These are phyloP conservation scores for Gynandropsis gynandra DNA, from an alignment of 345 rosid species.

Conservation along the genomic window DNA sequence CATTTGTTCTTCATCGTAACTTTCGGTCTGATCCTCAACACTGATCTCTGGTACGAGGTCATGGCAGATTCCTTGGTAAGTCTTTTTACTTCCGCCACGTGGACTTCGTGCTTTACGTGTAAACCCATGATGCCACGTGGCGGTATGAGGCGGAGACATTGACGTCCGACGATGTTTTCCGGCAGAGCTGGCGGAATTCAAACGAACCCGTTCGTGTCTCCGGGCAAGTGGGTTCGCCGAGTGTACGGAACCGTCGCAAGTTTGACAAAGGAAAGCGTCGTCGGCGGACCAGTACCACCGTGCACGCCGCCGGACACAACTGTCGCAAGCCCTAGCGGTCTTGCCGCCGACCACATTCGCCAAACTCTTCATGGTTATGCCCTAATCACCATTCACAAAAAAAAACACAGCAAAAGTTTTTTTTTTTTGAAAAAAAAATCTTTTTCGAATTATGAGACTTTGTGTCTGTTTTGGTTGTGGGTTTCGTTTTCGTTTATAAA, in stretches of 20 bases:
- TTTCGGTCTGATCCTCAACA: constrained; percentile 51
- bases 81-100: constrained; percentile 37
- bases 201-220: constrained; percentile 70
- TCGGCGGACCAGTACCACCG: constrained; percentile 95
- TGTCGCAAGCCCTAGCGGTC: constrained; percentile 85
- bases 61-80: constrained; percentile 20
- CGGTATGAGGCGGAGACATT: constrained; percentile 23
- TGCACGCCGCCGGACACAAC: constrained; percentile 65
- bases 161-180: background rate
- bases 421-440: no score
- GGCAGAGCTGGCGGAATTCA: constrained; percentile 36
- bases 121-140: constrained; percentile 73
- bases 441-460: no score
- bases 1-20: constrained; percentile 61
- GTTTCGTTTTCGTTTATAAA: no score
- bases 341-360: constrained; percentile 72
- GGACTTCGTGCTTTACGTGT: constrained; percentile 82
- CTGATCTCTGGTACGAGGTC: constrained; percentile 69
- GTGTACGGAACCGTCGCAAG: constrained; percentile 76
- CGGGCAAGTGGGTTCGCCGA: constrained; percentile 84
- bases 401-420: background rate
- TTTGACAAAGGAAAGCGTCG: constrained; percentile 93
- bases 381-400: constrained; percentile 22
- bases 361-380: constrained; percentile 31
- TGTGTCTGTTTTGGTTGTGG: no score